A percentile compares a stretch with the other conserved stretches of the same genome.
phyloP scores from a whole-genome alignment of 1,139 yeast species.

The Taphrina sp. region DNA sequence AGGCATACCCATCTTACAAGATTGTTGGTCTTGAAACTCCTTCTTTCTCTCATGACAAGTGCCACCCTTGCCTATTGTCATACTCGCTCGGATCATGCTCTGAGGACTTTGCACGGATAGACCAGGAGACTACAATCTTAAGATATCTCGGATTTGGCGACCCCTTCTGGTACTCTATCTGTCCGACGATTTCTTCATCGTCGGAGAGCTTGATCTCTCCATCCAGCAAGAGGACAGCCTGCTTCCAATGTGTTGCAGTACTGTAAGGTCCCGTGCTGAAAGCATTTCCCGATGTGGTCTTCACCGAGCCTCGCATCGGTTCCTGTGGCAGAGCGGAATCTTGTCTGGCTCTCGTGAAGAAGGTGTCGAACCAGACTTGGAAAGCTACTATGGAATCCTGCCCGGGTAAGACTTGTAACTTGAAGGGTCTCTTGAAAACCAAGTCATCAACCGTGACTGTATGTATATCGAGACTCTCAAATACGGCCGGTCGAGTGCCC shows the following conservation, averaged over 20 bases:
- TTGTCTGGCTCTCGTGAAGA: conserved; percentile 37
- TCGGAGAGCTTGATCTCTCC: conserved; percentile 32
- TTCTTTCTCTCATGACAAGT: too few relatives aligned
- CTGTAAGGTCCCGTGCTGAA: conserved; percentile 83
- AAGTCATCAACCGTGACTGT: conserved; percentile 58
- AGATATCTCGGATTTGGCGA: conserved; percentile 51
- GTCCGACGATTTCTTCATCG: conserved; percentile 35
- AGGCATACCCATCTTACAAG: too few relatives aligned
- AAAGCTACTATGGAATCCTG: conserved; percentile 37
- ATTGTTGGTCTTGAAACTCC: too few relatives aligned
- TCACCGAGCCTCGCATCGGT: conserved; percentile 37
- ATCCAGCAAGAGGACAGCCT: conserved; percentile 37
- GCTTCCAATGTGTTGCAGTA: conserved; percentile 52
- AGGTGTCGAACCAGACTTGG: conserved; percentile 39
- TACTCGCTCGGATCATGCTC: too few relatives aligned
- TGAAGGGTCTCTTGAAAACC: conserved; percentile 40
- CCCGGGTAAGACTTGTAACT: conserved; percentile 16
- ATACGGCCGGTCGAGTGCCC: conserved; percentile 52
- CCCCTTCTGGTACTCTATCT: conserved; percentile 43
- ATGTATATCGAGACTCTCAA: conserved; percentile 60
- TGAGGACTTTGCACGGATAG: conserved; percentile 40
- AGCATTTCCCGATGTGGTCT: conserved; percentile 45
- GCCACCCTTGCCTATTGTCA: too few relatives aligned
- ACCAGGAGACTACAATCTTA: conserved; percentile 58
- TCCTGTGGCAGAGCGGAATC: conserved; percentile 16